Base-by-base conservation (phyloP, 495 filamentous ascomycete species). In the Penicillium riverlandense region DNA sequence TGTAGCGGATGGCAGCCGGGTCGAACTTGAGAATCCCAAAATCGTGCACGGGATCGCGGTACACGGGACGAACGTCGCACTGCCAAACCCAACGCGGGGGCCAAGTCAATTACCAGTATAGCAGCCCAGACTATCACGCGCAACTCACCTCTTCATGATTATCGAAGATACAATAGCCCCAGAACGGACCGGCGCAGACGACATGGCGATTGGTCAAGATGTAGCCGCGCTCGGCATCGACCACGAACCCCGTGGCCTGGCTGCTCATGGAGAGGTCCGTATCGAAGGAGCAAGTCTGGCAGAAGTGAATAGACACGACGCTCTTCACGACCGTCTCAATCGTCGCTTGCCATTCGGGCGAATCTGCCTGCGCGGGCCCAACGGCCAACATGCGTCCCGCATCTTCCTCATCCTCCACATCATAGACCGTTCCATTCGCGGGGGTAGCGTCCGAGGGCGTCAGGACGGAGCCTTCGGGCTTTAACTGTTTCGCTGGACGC, bases 301-400 rank as follows among this genome's bases (percentile, higher is more conserved):
- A 97, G 71, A 99, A 99, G 48, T 95, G 87, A 61, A 99, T 97
- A 10, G 89, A 95, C 29, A 99, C 94, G 1, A 96, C 92, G 41
- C 85, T 94, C 49, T 79, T 77, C 15, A 99, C 90, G 2, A 96
- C 94, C 35, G 76, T 80, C 70, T 97, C 89, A 50, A 99, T 95
- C 3, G 90, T 96, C 10, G 80, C 84, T 61, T 97, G 94, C 92
- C 92, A 99, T 66, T 98, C 94, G 27, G 85, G 88, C 8, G 88
- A 90, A 53, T 98, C 90, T 33, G 86, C 79, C 29, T 80, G 71
- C 1, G 78, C 75, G 38, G 74, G 61, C 6, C 63, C 60, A 47
- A 75, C 54, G 6, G 69, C 48, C 35, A 75, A 38, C 31, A 68
- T 38, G 12, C 56, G 59, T 7, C 53, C 50, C 11, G 67, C 62